Evolutionary conservation across 2,329 filamentous ascomycete genomes (phyloP).

Genomic region (Penicillium sp.): DNA sequence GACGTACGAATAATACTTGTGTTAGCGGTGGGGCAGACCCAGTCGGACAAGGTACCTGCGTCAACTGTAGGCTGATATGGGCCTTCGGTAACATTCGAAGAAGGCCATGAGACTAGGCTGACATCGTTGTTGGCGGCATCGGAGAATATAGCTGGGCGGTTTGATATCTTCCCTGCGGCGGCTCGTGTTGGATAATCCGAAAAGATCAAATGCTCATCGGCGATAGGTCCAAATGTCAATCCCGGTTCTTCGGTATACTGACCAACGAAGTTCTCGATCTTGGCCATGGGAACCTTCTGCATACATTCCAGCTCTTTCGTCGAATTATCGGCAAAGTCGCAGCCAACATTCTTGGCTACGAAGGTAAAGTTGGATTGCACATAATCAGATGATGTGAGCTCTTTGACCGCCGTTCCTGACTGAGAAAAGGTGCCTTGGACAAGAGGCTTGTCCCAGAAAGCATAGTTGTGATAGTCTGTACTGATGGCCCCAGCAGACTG

Average conservation of each 20-base stretch:
- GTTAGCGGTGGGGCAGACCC: slow-evolving; percentile 33
- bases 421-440: slow-evolving; percentile 20
- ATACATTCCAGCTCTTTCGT: slow-evolving; percentile 21
- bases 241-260: slow-evolving; percentile 3
- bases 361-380: slow-evolving; percentile 31
- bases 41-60: slow-evolving; percentile 11
- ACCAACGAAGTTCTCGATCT: slow-evolving; percentile 10
- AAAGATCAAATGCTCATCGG: slow-evolving; percentile 19
- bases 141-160: slow-evolving; percentile 16
- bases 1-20: slow-evolving; percentile 32
- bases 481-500: slow-evolving; percentile 26
- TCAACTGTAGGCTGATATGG: slow-evolving; percentile 9
- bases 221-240: slow-evolving; percentile 7
- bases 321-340: slow-evolving; percentile 18
- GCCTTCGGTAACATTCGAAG: slow-evolving; percentile 3
- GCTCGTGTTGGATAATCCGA: slow-evolving; percentile 13
- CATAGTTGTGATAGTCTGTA: slow-evolving; percentile 12
- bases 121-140: slow-evolving; percentile 21
- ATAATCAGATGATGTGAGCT: slow-evolving; percentile 11
- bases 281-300: slow-evolving; percentile 10
- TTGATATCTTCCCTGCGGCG: slow-evolving; percentile 4
- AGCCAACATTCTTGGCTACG: slow-evolving; percentile 30
- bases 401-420: slow-evolving; percentile 16
- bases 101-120: slow-evolving; percentile 12
- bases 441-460: slow-evolving; percentile 31